These are phyloP conservation scores for Styphnolobium japonicum DNA, from an alignment of 306 rosid genomes.

Conservation along the genomic window DNA sequence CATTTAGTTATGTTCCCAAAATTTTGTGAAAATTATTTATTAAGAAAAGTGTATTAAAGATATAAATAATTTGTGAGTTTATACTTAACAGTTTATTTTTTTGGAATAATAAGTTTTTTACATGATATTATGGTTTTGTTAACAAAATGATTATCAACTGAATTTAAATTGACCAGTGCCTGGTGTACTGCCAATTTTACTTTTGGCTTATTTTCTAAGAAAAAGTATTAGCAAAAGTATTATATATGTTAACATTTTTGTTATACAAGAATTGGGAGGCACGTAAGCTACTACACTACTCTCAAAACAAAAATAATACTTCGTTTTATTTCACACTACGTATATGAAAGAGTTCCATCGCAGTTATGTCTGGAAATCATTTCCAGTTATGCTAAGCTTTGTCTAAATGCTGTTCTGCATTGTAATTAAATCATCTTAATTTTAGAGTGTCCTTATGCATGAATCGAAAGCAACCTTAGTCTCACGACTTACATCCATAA, in stretches of 20 bases:
- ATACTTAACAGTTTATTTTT: no score
- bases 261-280: no score
- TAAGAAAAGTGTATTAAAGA: background rate
- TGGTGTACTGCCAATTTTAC: background rate
- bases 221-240: background rate
- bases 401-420: background rate
- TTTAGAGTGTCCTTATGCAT: background rate
- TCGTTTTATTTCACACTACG: background rate
- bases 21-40: background rate
- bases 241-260: no score
- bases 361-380: background rate
- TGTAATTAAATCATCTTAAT: background rate
- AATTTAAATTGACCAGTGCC: background rate
- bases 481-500: background rate
- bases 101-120: background rate
- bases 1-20: background rate
- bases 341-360: background rate
- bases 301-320: background rate
- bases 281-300: no score
- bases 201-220: no score
- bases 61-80: slow-evolving; percentile 6
- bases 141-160: background rate
- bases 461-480: background rate
- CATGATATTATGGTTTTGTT: background rate
- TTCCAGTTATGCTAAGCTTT: background rate